phyloP scores from a whole-genome alignment of 1,284 basidiomycete genomes.

The Kwoniella shivajii region DNA sequence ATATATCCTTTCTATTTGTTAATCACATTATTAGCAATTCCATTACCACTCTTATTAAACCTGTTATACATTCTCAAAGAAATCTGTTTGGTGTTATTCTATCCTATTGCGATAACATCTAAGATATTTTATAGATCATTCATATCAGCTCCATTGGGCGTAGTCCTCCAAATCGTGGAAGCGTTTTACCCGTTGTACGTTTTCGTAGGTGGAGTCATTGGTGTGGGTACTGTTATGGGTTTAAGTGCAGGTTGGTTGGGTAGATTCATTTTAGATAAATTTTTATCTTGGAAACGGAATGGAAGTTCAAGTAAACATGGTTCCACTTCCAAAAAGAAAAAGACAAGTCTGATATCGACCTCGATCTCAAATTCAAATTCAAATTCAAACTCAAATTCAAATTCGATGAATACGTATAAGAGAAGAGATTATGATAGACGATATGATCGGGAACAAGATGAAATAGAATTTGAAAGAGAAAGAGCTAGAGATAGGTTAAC shows the following conservation, averaged over 20 bases:
- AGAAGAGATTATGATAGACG: not conserved
- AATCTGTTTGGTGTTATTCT: slow-evolving; percentile 33
- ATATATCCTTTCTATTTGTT: slow-evolving; percentile 45
- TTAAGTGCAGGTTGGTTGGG: slow-evolving; percentile 41
- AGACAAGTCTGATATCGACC: not conserved
- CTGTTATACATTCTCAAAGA: slow-evolving; percentile 26
- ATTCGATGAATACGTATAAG: not conserved
- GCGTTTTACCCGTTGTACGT: slow-evolving; percentile 44
- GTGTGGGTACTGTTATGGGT: slow-evolving; percentile 42
- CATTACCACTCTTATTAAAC: slow-evolving; percentile 39
- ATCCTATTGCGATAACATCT: slow-evolving; percentile 37
- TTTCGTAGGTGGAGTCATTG: slow-evolving; percentile 45
- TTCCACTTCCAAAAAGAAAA: not conserved
- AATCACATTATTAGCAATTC: slow-evolving; percentile 39
- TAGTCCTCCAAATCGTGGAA: slow-evolving; percentile 27
- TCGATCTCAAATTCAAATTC: not conserved
- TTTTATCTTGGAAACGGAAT: slow-evolving; percentile 13
- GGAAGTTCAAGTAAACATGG: not conserved
- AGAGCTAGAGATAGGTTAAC: not conserved
- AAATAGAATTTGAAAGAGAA: not conserved
- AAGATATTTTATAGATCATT: slow-evolving; percentile 36
- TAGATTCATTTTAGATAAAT: slow-evolving; percentile 23
- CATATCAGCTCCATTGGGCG: slow-evolving; percentile 31
- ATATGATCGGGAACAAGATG: not conserved
- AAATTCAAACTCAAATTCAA: not conserved